These are phyloP conservation scores for Bipolaris victoriae DNA, from an alignment of 2,329 filamentous ascomycete species.

Conservation along the genomic window DNA sequence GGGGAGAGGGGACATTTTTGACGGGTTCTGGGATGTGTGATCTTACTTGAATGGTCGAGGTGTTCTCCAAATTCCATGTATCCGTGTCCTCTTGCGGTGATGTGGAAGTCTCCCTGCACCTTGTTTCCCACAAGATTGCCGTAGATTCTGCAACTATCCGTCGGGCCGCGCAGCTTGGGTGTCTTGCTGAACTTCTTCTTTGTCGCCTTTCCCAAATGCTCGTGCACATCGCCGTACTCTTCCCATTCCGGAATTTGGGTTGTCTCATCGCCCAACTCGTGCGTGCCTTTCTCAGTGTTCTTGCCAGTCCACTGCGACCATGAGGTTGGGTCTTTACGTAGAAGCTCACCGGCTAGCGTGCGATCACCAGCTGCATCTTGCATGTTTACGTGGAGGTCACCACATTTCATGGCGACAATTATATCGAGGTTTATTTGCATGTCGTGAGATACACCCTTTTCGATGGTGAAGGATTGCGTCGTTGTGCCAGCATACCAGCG, in stretches of 20 bases:
- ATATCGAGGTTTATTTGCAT: slow-evolving; percentile 96
- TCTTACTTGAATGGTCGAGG: slow-evolving; percentile 79
- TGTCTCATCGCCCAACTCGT: slow-evolving; percentile 52
- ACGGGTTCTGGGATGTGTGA: neutral
- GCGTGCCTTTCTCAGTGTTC: slow-evolving; percentile 63
- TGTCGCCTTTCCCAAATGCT: slow-evolving; percentile 78
- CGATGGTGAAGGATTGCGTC: slow-evolving; percentile 88
- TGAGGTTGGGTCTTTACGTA: slow-evolving; percentile 76
- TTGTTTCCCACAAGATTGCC: slow-evolving; percentile 92
- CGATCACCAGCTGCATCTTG: slow-evolving; percentile 94
- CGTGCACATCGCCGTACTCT: slow-evolving; percentile 84
- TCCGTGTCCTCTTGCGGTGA: slow-evolving; percentile 94
- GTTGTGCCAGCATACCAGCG: slow-evolving; percentile 87
- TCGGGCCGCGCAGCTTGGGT: slow-evolving; percentile 64
- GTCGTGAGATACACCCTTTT: slow-evolving; percentile 84
- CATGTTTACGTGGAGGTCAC: slow-evolving; percentile 91
- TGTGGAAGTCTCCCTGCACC: slow-evolving; percentile 97
- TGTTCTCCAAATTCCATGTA: slow-evolving; percentile 82
- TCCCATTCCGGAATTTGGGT: slow-evolving; percentile 53
- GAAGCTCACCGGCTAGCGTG: slow-evolving; percentile 77
- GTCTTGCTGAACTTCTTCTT: slow-evolving; percentile 75
- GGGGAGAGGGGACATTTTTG: no score
- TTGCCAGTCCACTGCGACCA: slow-evolving; percentile 81
- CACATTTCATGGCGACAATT: slow-evolving; percentile 87
- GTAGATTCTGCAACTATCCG: slow-evolving; percentile 85